Conservation (phyloP, 2,329 filamentous ascomycete genomes). For the Phoma sp. region DNA sequence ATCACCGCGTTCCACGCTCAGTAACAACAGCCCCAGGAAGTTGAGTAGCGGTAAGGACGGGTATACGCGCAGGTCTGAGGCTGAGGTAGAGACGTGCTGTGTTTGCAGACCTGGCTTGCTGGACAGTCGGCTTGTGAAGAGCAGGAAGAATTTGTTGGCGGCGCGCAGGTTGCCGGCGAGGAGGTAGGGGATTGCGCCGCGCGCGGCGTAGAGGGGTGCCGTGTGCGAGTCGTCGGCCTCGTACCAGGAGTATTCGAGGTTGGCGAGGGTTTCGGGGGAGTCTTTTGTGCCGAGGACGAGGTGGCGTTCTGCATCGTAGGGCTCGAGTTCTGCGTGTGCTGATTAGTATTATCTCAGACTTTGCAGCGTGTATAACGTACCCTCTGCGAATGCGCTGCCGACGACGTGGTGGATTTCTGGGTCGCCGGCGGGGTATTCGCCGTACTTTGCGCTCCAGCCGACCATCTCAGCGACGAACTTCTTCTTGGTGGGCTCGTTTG, state of each 20-base stretch:
- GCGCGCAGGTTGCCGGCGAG: conserved; percentile 88
- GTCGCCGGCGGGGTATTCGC: conserved; percentile 89
- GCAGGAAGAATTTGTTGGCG: conserved; percentile 80
- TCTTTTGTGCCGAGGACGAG: conserved; percentile 87
- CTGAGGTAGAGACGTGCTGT: conserved; percentile 80
- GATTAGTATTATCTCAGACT: neutral
- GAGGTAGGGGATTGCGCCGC: conserved; percentile 89
- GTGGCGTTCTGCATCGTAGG: conserved; percentile 92
- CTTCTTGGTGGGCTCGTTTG: conserved; percentile 88
- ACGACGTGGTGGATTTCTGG: conserved; percentile 93
- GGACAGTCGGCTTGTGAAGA: conserved; percentile 74
- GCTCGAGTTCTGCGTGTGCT: conserved; percentile 72
- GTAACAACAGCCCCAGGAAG: conserved; percentile 84
- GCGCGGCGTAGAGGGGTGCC: conserved; percentile 83
- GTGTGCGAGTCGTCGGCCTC: conserved; percentile 85
- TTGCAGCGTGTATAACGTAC: conserved; percentile 52
- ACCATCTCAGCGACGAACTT: conserved; percentile 89
- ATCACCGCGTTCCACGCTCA: conserved; percentile 82
- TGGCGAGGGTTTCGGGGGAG: conserved; percentile 79
- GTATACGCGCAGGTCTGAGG: conserved; percentile 80
- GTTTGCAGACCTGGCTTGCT: conserved; percentile 71
- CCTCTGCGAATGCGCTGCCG: conserved; percentile 85
- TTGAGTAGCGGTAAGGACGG: conserved; percentile 93
- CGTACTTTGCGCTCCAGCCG: conserved; percentile 85
- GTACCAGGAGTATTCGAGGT: conserved; percentile 95